A percentile compares a stretch with the other conserved stretches of the same genome.
Evolutionary conservation across 139 green algal genomes (phyloP).

Genomic region (Tetradesmus obliquus): DNA sequence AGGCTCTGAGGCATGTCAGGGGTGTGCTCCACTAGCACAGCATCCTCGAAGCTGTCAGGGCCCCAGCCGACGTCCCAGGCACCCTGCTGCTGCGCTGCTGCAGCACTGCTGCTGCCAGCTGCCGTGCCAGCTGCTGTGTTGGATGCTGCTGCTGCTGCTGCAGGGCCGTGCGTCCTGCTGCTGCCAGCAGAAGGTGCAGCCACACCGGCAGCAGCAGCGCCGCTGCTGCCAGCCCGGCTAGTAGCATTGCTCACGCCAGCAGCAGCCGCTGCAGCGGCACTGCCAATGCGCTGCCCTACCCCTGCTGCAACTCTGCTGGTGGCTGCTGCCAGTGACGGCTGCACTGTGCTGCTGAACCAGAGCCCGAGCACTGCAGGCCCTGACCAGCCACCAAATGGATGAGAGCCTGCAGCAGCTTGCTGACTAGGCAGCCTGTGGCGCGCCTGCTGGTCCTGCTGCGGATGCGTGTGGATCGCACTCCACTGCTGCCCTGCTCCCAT

Average conservation of each 20-base stretch:
- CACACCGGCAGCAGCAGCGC: background rate
- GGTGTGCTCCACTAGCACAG: conserved; percentile 43
- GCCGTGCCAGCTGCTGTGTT: background rate
- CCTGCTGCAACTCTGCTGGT: conserved; percentile 23
- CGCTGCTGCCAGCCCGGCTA: background rate
- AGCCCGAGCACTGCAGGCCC: background rate
- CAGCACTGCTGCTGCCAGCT: background rate
- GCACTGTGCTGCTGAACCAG: conserved; percentile 7
- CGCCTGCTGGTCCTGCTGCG: conserved; percentile 31
- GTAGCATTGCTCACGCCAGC: background rate
- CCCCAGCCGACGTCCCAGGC: background rate
- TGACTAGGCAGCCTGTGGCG: background rate
- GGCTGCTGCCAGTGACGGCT: conserved; percentile 27
- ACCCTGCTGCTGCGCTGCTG: background rate
- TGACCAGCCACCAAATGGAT: background rate
- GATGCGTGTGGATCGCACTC: conserved; percentile 15
- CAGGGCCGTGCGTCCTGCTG: background rate
- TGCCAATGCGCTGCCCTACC: conserved; percentile 20
- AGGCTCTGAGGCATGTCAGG: conserved; percentile 29
- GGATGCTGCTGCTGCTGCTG: background rate
- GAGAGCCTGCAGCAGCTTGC: background rate
- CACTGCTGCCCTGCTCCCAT: conserved; percentile 22
- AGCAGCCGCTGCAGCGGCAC: conserved; percentile 14
- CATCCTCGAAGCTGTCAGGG: background rate
- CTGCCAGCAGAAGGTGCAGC: background rate